A percentile compares a stretch with the other conserved stretches of the same genome.
phyloP scores from a whole-genome alignment of 148 eudicot species.

The Polygonum maritimum region DNA sequence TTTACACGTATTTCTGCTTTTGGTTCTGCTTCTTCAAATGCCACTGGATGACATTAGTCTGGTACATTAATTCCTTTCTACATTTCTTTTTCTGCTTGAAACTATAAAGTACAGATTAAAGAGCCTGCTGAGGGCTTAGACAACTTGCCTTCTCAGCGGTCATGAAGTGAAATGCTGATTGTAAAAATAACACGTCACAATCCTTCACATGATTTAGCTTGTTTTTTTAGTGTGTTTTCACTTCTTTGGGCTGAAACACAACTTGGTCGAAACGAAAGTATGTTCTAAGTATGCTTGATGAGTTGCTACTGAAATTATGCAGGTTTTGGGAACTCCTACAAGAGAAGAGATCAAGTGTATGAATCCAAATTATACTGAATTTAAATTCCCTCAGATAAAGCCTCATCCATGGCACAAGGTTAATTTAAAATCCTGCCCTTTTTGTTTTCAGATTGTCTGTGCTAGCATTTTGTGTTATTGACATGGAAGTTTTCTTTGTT shows the following conservation, averaged over 20 bases:
- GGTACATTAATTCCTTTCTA: not conserved
- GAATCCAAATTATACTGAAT: slow-evolving; percentile 97
- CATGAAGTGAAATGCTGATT: not conserved
- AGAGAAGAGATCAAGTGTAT: slow-evolving; percentile 97
- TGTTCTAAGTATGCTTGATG: not conserved
- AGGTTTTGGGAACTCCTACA: slow-evolving; percentile 62
- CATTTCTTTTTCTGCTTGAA: no score
- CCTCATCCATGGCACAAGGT: slow-evolving; percentile 99
- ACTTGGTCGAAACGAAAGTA: not conserved
- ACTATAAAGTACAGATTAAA: not conserved
- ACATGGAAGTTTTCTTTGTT: not conserved
- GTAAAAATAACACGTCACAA: not conserved
- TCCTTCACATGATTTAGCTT: not conserved
- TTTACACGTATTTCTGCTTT: not conserved
- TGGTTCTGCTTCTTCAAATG: not conserved
- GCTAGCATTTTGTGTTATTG: not conserved
- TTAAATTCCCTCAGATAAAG: slow-evolving; percentile 95
- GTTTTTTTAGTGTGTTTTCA: not conserved
- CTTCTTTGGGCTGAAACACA: not conserved
- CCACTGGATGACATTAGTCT: not conserved
- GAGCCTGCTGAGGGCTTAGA: slow-evolving; percentile 1
- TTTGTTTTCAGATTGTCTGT: not conserved
- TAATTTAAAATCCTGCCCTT: slow-evolving; percentile 1
- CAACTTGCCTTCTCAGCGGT: not conserved
- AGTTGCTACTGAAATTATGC: slow-evolving; percentile 3